These are phyloP conservation scores for Penicillium crustosum DNA, from an alignment of 2,329 filamentous ascomycete genomes.

Conservation along the genomic window DNA sequence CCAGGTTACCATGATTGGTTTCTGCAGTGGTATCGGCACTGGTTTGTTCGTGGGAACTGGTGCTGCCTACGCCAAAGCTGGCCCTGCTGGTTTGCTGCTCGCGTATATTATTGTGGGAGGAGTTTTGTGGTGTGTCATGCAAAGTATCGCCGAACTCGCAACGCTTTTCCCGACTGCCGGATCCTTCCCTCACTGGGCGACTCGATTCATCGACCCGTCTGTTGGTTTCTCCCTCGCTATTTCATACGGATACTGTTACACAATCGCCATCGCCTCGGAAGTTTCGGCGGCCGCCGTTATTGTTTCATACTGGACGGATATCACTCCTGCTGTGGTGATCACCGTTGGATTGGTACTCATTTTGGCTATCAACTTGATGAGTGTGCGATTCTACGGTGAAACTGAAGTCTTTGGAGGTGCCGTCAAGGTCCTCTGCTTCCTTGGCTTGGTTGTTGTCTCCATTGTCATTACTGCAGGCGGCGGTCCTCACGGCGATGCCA, in stretches of 20 bases:
- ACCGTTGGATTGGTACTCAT: conserved; percentile 33
- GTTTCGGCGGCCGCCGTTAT: conserved; percentile 84
- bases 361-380: conserved; percentile 34
- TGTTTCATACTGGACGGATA: conserved; percentile 70
- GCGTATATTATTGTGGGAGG: conserved; percentile 61
- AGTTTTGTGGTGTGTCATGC: conserved; percentile 87
- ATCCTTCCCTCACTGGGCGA: conserved; percentile 87
- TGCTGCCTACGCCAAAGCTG: conserved; percentile 66
- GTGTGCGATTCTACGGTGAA: conserved; percentile 36
- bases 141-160: conserved; percentile 84
- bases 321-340: conserved; percentile 73
- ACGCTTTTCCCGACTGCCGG: conserved; percentile 88
- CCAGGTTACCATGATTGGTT: conserved; percentile 36
- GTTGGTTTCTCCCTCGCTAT: conserved; percentile 84
- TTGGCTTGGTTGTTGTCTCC: conserved; percentile 32
- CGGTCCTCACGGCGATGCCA: conserved; percentile 31
- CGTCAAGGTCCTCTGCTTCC: conserved; percentile 35
- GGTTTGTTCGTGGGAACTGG: conserved; percentile 84
- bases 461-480: conserved; percentile 38
- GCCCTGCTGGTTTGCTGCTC: conserved; percentile 72
- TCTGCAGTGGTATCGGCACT: conserved; percentile 55
- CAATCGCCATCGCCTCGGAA: conserved; percentile 76
- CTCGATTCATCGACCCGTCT: conserved; percentile 83
- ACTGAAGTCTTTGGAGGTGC: conserved; percentile 33
- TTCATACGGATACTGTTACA: conserved; percentile 76